Base-by-base conservation (phyloP, 2,329 filamentous ascomycete species). In the Dactylellina sp. region DNA sequence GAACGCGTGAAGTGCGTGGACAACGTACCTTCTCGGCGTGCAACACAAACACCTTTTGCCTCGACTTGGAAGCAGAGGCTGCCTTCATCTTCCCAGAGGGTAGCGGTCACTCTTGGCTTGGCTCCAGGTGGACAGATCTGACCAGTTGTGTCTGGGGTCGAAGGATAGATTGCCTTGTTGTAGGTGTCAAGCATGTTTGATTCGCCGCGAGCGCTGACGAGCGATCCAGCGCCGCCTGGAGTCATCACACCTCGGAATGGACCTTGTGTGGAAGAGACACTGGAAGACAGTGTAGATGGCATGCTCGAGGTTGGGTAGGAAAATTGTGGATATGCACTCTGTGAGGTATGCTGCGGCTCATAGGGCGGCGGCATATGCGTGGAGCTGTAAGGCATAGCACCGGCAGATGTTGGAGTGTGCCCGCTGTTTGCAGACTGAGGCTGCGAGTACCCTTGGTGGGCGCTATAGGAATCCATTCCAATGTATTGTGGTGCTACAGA, bases 51-150 rank as follows among this genome's bases (percentile, higher is more conserved):
- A 52, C 94, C 94, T 77, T 95, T 90, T 2, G 95, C 94, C 82
- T 98, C 95, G 0, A 98, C 95, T 81, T 98, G 95, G 80, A 98
- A 99, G 83, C 95, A 99, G 28, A 98, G 84, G 80, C 93, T 98
- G 35, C 95, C 95, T 80, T 99, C 95, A 77, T 99, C 95, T 84
- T 98, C 95, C 95, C 95, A 99, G 22, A 99, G 82, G 0, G 95
- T 99, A 7, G 95, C 95, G 2, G 95, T 98, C 25, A 99, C 95
- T 75, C 94, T 86, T 18, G 95, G 95, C 84, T 98, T 98, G 88
- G 97, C 96, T 28, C 94, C 94, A 1, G 91, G 91, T 7, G 95
- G 95, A 16, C 93, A 91, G 71, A 96, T 84, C 81, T 98, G 95
- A 7, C 95, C 95, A n/a, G 92, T 96, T 6, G 89, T 90, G 80